Conservation (phyloP, 1,139 yeast genomes). For the Diutina pseudorugosa region DNA sequence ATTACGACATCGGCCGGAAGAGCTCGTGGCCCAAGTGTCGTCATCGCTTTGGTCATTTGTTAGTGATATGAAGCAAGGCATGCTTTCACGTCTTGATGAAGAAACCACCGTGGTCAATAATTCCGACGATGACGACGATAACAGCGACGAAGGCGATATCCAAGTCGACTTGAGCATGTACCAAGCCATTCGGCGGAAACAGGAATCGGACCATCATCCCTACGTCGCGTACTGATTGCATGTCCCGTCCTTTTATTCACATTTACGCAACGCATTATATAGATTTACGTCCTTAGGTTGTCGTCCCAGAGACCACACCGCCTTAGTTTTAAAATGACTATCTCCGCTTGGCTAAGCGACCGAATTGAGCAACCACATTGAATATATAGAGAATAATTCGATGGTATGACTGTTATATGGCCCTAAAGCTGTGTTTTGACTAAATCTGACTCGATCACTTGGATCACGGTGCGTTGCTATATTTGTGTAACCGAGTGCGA, state of each 20-base stretch:
- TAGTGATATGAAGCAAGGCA: slow-evolving; percentile 1
- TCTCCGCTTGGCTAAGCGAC: too few species aligned
- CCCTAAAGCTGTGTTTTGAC: too few species aligned
- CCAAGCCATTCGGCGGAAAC: not conserved
- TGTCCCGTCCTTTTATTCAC: too few species aligned
- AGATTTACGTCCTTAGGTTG: too few species aligned
- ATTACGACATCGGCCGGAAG: not conserved
- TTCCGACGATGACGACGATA: not conserved
- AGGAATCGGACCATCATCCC: not conserved
- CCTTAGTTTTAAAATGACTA: too few species aligned
- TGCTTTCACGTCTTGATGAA: not conserved
- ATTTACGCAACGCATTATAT: too few species aligned
- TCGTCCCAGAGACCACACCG: too few species aligned
- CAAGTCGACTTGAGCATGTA: not conserved
- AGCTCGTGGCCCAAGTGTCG: not conserved
- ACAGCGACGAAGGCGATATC: not conserved
- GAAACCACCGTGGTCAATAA: not conserved
- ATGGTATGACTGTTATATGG: too few species aligned
- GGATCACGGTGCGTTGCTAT: not conserved
- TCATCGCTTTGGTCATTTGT: not conserved
- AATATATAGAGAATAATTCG: too few species aligned
- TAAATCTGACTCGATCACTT: too few species aligned
- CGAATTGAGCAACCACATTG: too few species aligned
- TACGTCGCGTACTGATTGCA: not conserved
- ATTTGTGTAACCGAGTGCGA: not conserved